These are phyloP conservation scores for Aschersonia sp. DNA, from an alignment of 2,329 filamentous ascomycete species.

Conservation along the genomic window DNA sequence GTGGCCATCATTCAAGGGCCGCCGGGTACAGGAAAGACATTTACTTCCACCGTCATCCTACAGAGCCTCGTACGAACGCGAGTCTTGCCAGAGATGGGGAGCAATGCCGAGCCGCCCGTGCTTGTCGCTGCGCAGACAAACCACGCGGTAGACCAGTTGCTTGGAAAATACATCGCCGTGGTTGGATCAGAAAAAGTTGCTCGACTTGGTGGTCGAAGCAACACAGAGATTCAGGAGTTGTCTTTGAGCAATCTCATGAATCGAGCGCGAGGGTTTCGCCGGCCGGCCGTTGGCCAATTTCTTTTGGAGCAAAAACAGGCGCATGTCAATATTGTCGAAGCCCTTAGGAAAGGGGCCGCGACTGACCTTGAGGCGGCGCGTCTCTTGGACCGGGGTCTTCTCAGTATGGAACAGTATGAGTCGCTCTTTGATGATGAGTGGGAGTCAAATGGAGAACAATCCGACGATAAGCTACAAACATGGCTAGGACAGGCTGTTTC, in stretches of 20 bases:
- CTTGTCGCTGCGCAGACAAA: slow-evolving; percentile 80
- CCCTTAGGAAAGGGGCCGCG: slow-evolving; percentile 15
- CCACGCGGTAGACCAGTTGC: slow-evolving; percentile 73
- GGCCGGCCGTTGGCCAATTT: not conserved
- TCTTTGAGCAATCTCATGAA: slow-evolving; percentile 25
- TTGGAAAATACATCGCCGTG: slow-evolving; percentile 41
- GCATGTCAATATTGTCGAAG: slow-evolving; percentile 3
- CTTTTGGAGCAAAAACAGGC: slow-evolving; percentile 4
- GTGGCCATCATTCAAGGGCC: slow-evolving; percentile 74
- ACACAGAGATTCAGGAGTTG: slow-evolving; percentile 53
- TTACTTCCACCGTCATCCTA: slow-evolving; percentile 61
- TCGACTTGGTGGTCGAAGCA: slow-evolving; percentile 48
- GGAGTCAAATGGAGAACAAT: slow-evolving; percentile 6
- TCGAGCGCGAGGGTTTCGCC: slow-evolving; percentile 15
- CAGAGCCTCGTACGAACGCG: slow-evolving; percentile 27
- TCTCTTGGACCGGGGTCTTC: slow-evolving; percentile 38
- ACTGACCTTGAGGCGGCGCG: slow-evolving; percentile 32
- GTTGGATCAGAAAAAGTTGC: slow-evolving; percentile 37
- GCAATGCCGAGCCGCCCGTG: slow-evolving; percentile 34
- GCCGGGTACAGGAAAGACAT: slow-evolving; percentile 63
- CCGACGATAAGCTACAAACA: not conserved
- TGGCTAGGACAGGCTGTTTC: slow-evolving; percentile 6
- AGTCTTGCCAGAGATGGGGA: slow-evolving; percentile 20
- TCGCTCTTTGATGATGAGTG: slow-evolving; percentile 41
- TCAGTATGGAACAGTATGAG: slow-evolving; percentile 47